A percentile compares a stretch with the other conserved stretches of the same genome.
These are phyloP conservation scores for Sclerotinia trifoliorum DNA, from an alignment of 2,329 filamentous ascomycete genomes.

Conservation along the genomic window DNA sequence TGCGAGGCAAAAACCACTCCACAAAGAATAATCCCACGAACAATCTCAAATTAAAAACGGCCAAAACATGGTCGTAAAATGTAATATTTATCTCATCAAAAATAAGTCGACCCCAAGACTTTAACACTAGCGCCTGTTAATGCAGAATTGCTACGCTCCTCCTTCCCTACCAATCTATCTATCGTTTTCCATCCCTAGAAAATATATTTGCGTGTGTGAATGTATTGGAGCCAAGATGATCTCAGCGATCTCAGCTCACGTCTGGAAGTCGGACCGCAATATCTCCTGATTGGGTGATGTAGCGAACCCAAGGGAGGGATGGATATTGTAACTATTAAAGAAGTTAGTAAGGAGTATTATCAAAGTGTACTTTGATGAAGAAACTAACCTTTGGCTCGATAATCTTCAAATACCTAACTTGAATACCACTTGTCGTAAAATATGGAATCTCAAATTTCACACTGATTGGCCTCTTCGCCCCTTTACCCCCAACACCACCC, in stretches of 20 bases:
- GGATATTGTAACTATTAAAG: slow-evolving; percentile 84
- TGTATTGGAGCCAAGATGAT: background rate
- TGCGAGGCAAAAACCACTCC: background rate
- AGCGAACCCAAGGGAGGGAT: slow-evolving; percentile 94
- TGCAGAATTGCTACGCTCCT: slow-evolving; percentile 16
- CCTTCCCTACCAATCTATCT: slow-evolving; percentile 21
- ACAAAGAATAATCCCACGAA: background rate
- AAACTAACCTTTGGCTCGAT: slow-evolving; percentile 91
- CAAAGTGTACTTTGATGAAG: background rate
- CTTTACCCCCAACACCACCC: slow-evolving; percentile 87
- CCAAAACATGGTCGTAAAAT: background rate
- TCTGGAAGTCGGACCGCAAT: slow-evolving; percentile 96
- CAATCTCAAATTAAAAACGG: background rate
- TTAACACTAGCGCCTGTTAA: slow-evolving; percentile 14
- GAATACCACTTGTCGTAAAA: slow-evolving; percentile 98
- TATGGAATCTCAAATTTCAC: slow-evolving; percentile 99
- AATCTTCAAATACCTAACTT: slow-evolving; percentile 97
- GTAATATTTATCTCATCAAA: slow-evolving; percentile 15
- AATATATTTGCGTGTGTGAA: background rate
- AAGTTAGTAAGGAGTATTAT: slow-evolving; percentile 15
- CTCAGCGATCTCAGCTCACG: slow-evolving; percentile 26
- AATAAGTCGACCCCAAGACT: slow-evolving; percentile 6
- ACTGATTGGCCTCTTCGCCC: slow-evolving; percentile 88
- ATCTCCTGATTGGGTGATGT: slow-evolving; percentile 97
- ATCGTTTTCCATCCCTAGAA: slow-evolving; percentile 5